Percentiles rank a stretch among this genome's conserved stretches.
Evolutionary conservation across 306 rosid species (phyloP).

Genomic region (Aeschynomene evenia): DNA sequence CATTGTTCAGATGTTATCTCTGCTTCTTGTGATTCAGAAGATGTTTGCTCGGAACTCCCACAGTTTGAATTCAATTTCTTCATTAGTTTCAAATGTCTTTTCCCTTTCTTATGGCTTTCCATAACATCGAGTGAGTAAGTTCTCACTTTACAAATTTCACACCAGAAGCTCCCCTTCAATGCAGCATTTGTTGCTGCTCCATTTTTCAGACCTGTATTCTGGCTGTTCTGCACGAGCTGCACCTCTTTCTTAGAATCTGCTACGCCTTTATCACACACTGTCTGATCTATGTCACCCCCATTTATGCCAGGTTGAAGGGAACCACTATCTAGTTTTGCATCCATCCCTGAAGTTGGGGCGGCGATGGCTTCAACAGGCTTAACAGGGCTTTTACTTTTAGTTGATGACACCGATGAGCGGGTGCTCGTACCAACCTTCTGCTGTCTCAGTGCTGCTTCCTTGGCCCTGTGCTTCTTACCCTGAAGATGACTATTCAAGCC

Average conservation of each 20-base stretch:
- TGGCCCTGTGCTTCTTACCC: slow-evolving; percentile 73
- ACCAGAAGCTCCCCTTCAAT: slow-evolving; percentile 35
- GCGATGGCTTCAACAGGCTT: background rate
- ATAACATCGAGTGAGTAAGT: slow-evolving; percentile 14
- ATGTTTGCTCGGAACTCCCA: background rate
- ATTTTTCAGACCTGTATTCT: background rate
- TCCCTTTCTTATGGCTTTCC: slow-evolving; percentile 49
- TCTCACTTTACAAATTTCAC: slow-evolving; percentile 47
- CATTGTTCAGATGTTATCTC: too few relatives aligned
- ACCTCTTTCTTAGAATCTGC: slow-evolving; percentile 18
- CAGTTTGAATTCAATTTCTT: background rate
- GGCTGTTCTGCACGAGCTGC: slow-evolving; percentile 12
- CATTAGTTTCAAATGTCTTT: slow-evolving; percentile 37
- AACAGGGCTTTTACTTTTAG: slow-evolving; percentile 25
- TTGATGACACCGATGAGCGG: background rate
- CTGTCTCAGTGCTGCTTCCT: slow-evolving; percentile 31
- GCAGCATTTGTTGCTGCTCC: background rate
- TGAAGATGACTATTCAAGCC: slow-evolving; percentile 46
- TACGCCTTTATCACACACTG: background rate
- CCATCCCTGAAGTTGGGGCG: slow-evolving; percentile 18
- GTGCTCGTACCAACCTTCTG: slow-evolving; percentile 18
- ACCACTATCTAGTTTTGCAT: slow-evolving; percentile 12
- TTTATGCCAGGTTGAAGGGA: slow-evolving; percentile 6
- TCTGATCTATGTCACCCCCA: slow-evolving; percentile 7
- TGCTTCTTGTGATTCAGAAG: background rate